Conservation (phyloP, 768 basidiomycete species). For the Rhodotorula diobovata region DNA sequence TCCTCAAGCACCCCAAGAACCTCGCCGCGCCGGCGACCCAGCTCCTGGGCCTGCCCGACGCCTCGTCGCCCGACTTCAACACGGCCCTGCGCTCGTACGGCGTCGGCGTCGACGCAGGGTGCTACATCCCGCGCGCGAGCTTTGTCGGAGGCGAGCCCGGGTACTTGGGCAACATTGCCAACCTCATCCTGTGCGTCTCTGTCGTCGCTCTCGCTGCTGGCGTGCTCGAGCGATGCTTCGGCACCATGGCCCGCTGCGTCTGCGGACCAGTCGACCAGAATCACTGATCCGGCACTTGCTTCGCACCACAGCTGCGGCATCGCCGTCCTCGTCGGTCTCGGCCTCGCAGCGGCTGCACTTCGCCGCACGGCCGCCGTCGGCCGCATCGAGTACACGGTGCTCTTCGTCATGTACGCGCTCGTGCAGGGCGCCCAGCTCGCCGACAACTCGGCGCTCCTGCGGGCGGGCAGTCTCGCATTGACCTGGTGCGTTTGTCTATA, state of each 20-base stretch:
- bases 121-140: constrained; percentile 67
- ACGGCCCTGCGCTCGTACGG: constrained; percentile 57
- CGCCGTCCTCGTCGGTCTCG: constrained; percentile 60
- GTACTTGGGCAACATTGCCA: constrained; percentile 72
- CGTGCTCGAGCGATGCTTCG: no score
- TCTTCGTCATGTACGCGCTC: constrained; percentile 45
- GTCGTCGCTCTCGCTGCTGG: not conserved
- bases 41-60: constrained; percentile 29
- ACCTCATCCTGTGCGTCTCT: constrained; percentile 65
- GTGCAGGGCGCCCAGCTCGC: constrained; percentile 39
- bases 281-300: no score
- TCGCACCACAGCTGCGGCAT: constrained; percentile 49
- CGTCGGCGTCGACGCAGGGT: constrained; percentile 74
- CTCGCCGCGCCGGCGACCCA: constrained; percentile 24
- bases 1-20: constrained; percentile 46
- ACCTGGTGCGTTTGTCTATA: constrained; percentile 12
- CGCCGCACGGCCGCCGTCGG: constrained; percentile 85
- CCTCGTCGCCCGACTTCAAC: constrained; percentile 50
- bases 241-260: no score
- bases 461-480: constrained; percentile 21
- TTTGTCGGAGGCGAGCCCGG: constrained; percentile 53
- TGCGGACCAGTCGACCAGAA: no score
- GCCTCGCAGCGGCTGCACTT: constrained; percentile 59
- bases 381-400: constrained; percentile 46
- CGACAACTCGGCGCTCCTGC: constrained; percentile 34